These are phyloP conservation scores for Penicillium polonicum DNA, from an alignment of 2,329 filamentous ascomycete species.

Conservation along the genomic window DNA sequence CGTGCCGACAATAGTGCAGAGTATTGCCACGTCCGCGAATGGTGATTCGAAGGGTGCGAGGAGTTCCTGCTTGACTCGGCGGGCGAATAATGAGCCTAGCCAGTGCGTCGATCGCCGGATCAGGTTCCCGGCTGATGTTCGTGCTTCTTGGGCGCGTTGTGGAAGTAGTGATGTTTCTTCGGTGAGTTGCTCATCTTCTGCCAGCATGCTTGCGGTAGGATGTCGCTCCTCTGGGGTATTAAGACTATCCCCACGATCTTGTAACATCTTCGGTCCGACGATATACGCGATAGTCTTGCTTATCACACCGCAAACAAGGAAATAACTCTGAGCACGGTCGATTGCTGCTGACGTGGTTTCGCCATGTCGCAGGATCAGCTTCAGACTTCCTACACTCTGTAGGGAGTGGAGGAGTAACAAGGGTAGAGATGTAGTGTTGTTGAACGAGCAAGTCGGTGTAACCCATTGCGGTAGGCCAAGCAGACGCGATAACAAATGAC, in stretches of 20 bases:
- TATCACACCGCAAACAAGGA: neutral
- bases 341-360: neutral
- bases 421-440: neutral
- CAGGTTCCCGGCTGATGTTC: constrained; percentile 11
- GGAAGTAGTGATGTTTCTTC: constrained; percentile 56
- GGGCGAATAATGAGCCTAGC: constrained; percentile 34
- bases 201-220: neutral
- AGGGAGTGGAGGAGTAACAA: neutral
- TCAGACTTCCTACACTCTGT: neutral
- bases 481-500: neutral
- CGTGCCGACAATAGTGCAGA: constrained; percentile 58
- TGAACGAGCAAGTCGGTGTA: neutral
- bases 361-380: neutral
- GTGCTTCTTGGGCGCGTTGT: constrained; percentile 24
- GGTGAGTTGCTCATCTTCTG: constrained; percentile 28
- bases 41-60: constrained; percentile 44
- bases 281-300: neutral
- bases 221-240: neutral
- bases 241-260: neutral
- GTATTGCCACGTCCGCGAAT: constrained; percentile 62
- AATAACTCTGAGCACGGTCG: neutral
- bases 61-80: constrained; percentile 33
- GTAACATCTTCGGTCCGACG: neutral
- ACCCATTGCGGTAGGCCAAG: neutral
- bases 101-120: constrained; percentile 30